phyloP scores from a whole-genome alignment of 768 basidiomycete genomes.

The Boletellus ananiceps region DNA sequence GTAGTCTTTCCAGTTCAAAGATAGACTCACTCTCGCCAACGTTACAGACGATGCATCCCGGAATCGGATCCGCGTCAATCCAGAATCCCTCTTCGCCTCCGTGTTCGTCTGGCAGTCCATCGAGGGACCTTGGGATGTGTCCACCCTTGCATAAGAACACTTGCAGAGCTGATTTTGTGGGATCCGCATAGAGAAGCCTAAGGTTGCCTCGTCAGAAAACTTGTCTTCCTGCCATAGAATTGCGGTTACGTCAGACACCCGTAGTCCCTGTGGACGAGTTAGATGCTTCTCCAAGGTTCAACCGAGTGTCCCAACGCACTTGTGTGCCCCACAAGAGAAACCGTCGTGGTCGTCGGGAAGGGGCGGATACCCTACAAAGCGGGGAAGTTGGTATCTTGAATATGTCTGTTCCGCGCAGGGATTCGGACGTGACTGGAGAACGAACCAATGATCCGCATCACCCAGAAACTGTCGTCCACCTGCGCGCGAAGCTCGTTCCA shows the following conservation, averaged over 20 bases:
- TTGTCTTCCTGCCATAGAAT: background rate
- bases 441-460: constrained; percentile 76
- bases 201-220: constrained; percentile 9
- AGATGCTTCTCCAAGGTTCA: background rate
- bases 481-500: constrained; percentile 62
- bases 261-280: constrained; percentile 59
- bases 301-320: constrained; percentile 40
- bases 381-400: background rate
- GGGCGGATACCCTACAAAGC: constrained; percentile 71
- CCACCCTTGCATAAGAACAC: constrained; percentile 59
- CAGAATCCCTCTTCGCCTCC: constrained; percentile 60
- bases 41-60: constrained; percentile 84
- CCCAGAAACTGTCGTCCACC: constrained; percentile 87
- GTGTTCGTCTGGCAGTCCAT: constrained; percentile 46
- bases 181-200: constrained; percentile 87
- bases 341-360: constrained; percentile 76
- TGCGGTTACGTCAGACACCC: constrained; percentile 75
- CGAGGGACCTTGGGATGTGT: constrained; percentile 22
- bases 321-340: constrained; percentile 87
- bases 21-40: constrained; percentile 76
- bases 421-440: background rate
- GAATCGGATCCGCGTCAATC: constrained; percentile 82
- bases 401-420: background rate
- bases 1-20: background rate
- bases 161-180: constrained; percentile 75